Percentiles rank a stretch among this genome's conserved stretches.
Conservation (phyloP, 2,329 filamentous ascomycete species). For the Alternaria conjuncta region DNA sequence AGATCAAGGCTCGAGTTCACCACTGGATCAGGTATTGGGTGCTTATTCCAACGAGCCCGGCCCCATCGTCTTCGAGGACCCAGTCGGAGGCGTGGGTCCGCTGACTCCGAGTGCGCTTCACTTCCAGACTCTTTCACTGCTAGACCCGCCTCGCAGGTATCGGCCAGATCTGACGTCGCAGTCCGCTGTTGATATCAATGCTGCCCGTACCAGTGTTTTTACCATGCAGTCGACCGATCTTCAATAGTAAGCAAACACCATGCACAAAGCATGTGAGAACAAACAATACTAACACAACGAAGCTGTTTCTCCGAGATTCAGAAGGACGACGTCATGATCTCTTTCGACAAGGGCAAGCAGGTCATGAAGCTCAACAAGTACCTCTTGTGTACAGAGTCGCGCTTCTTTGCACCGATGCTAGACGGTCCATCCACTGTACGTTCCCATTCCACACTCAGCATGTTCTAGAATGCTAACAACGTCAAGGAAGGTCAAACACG, state of each 20-base stretch:
- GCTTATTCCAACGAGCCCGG: not conserved
- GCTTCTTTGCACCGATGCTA: constrained; percentile 21
- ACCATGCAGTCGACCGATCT: constrained; percentile 5
- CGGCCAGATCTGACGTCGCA: not conserved
- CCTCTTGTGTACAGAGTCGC: constrained; percentile 20
- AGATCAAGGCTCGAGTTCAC: not conserved
- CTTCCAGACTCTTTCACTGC: constrained; percentile 20
- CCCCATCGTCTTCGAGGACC: constrained; percentile 8
- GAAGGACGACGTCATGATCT: constrained; percentile 21
- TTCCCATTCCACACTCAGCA: not conserved
- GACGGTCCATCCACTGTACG: constrained; percentile 17
- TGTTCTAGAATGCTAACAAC: not conserved
- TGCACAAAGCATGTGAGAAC: not conserved
- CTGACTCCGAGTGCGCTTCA: constrained; percentile 17
- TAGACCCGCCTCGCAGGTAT: constrained; percentile 2
- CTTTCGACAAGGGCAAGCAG: constrained; percentile 25
- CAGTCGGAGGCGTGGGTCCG: not conserved
- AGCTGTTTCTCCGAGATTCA: constrained; percentile 16
- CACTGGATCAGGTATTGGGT: not conserved
- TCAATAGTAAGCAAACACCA: constrained; percentile 6
- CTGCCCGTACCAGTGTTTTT: constrained; percentile 14
- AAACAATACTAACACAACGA: not conserved
- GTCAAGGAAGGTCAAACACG: constrained; percentile 3
- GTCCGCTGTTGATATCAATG: not conserved
- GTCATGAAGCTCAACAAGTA: constrained; percentile 22